Evolutionary conservation across 345 rosid species (phyloP).

Genomic region (Limnanthes douglasii): DNA sequence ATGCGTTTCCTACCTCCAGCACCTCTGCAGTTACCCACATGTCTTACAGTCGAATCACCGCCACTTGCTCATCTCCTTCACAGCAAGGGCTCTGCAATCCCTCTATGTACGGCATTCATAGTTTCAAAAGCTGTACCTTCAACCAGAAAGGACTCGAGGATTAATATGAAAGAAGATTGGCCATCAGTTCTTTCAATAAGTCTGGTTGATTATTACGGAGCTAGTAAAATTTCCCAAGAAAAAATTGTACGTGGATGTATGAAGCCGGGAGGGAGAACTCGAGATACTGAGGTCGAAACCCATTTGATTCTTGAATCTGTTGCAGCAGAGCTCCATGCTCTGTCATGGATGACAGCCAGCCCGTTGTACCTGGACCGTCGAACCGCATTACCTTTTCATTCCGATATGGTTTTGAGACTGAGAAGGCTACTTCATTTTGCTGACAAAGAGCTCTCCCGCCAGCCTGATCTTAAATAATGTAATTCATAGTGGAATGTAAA

Average conservation of each 20-base stretch:
- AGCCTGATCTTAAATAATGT: conserved; percentile 20
- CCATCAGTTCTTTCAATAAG: conserved; percentile 80
- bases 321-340: conserved; percentile 92
- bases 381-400: conserved; percentile 80
- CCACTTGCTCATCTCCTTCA: conserved; percentile 99
- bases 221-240: conserved; percentile 32
- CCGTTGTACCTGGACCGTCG: conserved; percentile 80
- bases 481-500: too few relatives aligned
- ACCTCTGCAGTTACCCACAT: conserved; percentile 84
- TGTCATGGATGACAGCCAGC: conserved; percentile 97
- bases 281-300: conserved; percentile 61
- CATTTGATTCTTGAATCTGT: conserved; percentile 70
- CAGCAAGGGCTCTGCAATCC: conserved; percentile 83
- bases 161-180: conserved; percentile 78
- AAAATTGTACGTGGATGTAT: conserved; percentile 27
- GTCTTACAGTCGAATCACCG: conserved; percentile 97
- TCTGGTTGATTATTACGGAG: conserved; percentile 83
- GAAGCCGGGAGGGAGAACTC: conserved; percentile 55
- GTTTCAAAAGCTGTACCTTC: conserved; percentile 87
- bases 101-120: conserved; percentile 83
- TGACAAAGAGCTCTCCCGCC: conserved; percentile 53
- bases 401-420: conserved; percentile 91
- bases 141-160: conserved; percentile 58
- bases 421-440: conserved; percentile 97
- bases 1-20: conserved; percentile 91